Evolutionary conservation across 441 rosid species (phyloP).

Genomic region (Pelargonium fulgidum): DNA sequence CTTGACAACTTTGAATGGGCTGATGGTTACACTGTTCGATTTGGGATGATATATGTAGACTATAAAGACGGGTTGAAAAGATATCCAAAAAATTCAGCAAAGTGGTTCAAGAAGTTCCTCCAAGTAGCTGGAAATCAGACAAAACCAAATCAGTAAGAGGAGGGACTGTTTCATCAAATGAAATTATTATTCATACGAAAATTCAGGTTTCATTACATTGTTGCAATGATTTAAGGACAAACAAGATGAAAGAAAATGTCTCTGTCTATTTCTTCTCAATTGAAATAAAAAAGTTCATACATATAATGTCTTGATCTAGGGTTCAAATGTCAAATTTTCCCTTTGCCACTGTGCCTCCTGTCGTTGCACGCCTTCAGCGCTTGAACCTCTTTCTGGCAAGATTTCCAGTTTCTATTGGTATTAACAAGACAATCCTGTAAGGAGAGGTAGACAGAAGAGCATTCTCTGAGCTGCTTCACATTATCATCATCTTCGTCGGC

Average conservation of each 20-base stretch:
- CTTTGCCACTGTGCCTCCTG: not conserved
- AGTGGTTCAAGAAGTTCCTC: slow-evolving; percentile 17
- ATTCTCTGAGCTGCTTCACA: not conserved
- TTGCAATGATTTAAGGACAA: not conserved
- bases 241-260: not conserved
- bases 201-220: not conserved
- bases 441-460: not conserved
- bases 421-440: not conserved
- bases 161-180: not conserved
- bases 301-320: not conserved
- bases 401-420: not conserved
- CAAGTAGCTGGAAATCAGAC: not conserved
- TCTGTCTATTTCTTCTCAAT: not conserved
- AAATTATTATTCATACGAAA: not conserved
- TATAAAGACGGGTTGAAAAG: slow-evolving; percentile 15
- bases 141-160: not conserved
- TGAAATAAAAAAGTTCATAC: not conserved
- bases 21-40: slow-evolving; percentile 16
- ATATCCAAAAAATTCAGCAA: slow-evolving; percentile 9
- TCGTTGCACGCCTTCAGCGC: not conserved
- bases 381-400: slow-evolving; percentile 1
- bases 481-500: not conserved
- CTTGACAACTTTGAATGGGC: slow-evolving; percentile 25
- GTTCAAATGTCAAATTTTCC: no score
- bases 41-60: slow-evolving; percentile 20